Evolutionary conservation across 495 filamentous ascomycete genomes (phyloP).

Genomic region (Jackrogersella minutella): DNA sequence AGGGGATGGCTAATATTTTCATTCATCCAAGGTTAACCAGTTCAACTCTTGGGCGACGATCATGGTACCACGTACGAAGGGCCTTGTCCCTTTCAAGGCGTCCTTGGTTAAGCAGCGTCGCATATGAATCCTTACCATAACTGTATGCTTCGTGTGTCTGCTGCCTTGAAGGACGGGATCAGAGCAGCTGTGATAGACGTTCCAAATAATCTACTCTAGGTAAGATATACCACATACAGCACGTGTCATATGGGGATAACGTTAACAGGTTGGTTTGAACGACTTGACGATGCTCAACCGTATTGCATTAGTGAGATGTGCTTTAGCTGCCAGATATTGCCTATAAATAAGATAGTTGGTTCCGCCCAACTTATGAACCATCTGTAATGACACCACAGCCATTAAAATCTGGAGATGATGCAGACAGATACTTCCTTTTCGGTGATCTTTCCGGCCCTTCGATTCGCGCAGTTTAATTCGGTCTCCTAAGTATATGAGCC

Average conservation of each 20-base stretch:
- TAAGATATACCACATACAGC: no score
- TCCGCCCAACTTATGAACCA: slow-evolving; percentile 9
- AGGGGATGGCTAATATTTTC: background rate
- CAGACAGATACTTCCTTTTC: slow-evolving; percentile 3
- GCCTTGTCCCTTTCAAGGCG: no score
- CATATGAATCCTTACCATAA: no score
- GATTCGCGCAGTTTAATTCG: background rate
- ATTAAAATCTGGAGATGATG: slow-evolving; percentile 29
- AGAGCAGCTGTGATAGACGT: background rate
- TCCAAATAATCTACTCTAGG: no score
- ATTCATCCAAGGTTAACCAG: background rate
- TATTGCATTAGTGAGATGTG: background rate
- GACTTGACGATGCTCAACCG: slow-evolving; percentile 1
- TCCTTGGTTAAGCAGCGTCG: no score
- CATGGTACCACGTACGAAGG: no score
- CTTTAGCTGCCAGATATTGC: background rate
- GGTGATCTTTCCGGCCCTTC: slow-evolving; percentile 30
- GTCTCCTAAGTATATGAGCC: slow-evolving; percentile 17
- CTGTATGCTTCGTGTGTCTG: background rate
- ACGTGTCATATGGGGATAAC: background rate
- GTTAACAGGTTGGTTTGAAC: slow-evolving; percentile 2
- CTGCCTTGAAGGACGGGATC: background rate
- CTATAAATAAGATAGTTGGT: background rate
- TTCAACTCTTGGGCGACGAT: background rate
- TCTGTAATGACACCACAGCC: slow-evolving; percentile 27